Conservation (phyloP, 176 grass and related monocot species). For the Oryza australiensis region DNA sequence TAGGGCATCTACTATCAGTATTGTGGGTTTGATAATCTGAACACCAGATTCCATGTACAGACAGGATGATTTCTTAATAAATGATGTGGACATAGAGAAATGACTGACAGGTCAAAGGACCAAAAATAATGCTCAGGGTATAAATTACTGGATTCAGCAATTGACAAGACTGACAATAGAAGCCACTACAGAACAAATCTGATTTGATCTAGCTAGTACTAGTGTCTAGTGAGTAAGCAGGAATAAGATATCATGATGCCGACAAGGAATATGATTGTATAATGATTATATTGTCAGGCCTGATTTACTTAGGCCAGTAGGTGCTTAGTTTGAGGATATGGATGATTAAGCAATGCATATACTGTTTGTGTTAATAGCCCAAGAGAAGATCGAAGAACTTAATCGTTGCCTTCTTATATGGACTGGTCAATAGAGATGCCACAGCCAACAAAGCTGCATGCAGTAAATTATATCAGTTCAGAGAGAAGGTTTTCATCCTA, state of each 20-base stretch:
- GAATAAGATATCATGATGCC: constrained; percentile 50
- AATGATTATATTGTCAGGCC: constrained; percentile 30
- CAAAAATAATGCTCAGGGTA: constrained; percentile 11
- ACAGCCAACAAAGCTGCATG: background rate
- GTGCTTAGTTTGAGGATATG: constrained; percentile 27
- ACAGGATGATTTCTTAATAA: constrained; percentile 46
- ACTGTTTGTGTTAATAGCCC: background rate
- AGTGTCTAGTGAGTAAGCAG: background rate
- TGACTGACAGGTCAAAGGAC: constrained; percentile 39
- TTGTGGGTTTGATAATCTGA: constrained; percentile 35
- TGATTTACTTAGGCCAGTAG: constrained; percentile 4
- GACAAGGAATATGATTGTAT: constrained; percentile 48
- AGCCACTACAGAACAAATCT: constrained; percentile 53
- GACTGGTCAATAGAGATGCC: background rate
- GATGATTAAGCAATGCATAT: constrained; percentile 27
- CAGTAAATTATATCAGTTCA: constrained; percentile 19
- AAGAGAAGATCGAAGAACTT: background rate
- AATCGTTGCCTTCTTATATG: constrained; percentile 6
- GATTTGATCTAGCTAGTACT: constrained; percentile 50
- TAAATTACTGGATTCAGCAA: constrained; percentile 39
- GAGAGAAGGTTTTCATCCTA: constrained; percentile 13
- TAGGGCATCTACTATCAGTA: constrained; percentile 38
- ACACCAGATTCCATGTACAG: constrained; percentile 45
- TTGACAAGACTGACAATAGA: constrained; percentile 44
- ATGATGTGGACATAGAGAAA: constrained; percentile 37